These are phyloP conservation scores for Colletotrichum lentis DNA, from an alignment of 2,329 filamentous ascomycete genomes.

Conservation along the genomic window DNA sequence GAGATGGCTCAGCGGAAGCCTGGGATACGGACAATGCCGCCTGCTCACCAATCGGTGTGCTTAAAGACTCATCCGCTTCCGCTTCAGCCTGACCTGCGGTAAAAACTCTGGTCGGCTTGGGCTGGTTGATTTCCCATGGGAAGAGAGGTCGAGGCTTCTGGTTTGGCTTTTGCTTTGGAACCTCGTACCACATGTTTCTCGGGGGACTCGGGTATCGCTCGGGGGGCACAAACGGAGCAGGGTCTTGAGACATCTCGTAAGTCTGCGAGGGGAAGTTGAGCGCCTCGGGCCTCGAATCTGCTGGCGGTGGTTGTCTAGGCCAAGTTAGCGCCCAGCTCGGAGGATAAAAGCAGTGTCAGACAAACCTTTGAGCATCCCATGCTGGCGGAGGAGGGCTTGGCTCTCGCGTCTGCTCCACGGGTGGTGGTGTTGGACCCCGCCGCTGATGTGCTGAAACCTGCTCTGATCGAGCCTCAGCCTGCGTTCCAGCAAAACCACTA, in stretches of 20 bases:
- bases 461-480: conserved; percentile 59
- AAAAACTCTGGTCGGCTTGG: conserved; percentile 72
- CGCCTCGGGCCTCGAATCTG: conserved; percentile 82
- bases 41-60: conserved; percentile 42
- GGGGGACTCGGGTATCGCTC: conserved; percentile 82
- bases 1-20: conserved; percentile 47
- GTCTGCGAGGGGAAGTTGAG: conserved; percentile 79
- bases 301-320: conserved; percentile 68
- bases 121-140: conserved; percentile 82
- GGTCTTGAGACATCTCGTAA: conserved; percentile 85
- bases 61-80: conserved; percentile 43
- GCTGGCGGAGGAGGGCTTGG: conserved; percentile 47
- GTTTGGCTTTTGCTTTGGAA: conserved; percentile 69
- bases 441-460: conserved; percentile 43
- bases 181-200: conserved; percentile 86
- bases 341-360: conserved; percentile 5
- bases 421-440: conserved; percentile 43
- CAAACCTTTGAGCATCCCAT: conserved; percentile 66
- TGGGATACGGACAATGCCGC: conserved; percentile 35
- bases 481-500: conserved; percentile 54
- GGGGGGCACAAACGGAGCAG: conserved; percentile 78
- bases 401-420: conserved; percentile 47
- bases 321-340: conserved; percentile 20
- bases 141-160: conserved; percentile 77
- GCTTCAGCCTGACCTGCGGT: conserved; percentile 40